Conservation (phyloP, 345 rosid genomes). For the Heritiera littoralis region DNA sequence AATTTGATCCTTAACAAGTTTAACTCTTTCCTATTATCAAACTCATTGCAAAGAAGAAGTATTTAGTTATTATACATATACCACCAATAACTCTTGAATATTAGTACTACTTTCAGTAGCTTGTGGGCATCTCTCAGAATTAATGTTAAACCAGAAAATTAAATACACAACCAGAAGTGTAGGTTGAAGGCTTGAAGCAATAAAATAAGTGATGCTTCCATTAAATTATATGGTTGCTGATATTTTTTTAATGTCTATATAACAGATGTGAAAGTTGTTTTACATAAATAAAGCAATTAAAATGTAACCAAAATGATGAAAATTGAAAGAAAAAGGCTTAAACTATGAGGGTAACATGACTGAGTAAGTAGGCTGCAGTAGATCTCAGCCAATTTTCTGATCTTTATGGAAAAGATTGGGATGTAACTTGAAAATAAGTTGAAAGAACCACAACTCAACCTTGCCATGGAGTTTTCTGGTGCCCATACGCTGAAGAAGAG, state of each 20-base stretch:
- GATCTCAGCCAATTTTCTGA: background rate
- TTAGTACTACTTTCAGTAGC: too few relatives aligned
- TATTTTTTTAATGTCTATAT: background rate
- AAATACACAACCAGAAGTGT: background rate
- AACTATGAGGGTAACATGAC: too few relatives aligned
- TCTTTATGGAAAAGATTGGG: background rate
- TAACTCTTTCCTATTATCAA: background rate
- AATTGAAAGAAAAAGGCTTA: background rate
- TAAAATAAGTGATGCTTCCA: too few relatives aligned
- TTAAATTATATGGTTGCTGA: background rate
- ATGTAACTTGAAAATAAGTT: background rate
- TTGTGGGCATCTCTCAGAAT: too few relatives aligned
- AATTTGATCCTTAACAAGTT: too few relatives aligned
- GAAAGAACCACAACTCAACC: conserved; percentile 9
- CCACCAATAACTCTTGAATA: too few relatives aligned
- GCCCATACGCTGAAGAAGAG: conserved; percentile 31
- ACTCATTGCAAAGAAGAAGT: too few relatives aligned
- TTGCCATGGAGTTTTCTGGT: conserved; percentile 41
- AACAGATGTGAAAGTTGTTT: background rate
- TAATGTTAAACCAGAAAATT: too few relatives aligned
- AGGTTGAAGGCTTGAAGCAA: background rate
- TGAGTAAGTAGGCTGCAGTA: background rate
- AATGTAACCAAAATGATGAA: background rate
- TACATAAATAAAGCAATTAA: background rate
- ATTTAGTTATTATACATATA: too few relatives aligned